Evolutionary conservation across 192 early-diverging fungal species (phyloP).

Genomic region (Phlyctochytrium planicorne): DNA sequence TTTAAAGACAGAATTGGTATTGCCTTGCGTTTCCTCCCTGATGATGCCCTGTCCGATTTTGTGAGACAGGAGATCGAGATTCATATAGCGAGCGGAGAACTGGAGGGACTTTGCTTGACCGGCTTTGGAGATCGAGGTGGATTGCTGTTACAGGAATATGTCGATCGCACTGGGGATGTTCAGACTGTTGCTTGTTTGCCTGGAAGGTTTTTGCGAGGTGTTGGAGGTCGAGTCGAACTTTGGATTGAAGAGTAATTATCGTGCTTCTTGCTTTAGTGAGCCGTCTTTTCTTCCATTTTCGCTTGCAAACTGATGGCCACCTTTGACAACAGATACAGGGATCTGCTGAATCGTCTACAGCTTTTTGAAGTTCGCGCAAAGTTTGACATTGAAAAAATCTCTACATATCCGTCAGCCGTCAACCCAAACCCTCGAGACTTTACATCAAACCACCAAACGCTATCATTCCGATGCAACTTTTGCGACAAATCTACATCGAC

Average conservation of each 20-base stretch:
- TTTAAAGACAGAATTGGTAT: slow-evolving; percentile 78
- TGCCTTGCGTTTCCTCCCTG: slow-evolving; percentile 81
- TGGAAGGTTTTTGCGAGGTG: not conserved
- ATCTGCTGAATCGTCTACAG: slow-evolving; percentile 83
- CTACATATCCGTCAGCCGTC: slow-evolving; percentile 11
- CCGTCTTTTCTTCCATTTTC: not conserved
- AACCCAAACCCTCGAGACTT: slow-evolving; percentile 1
- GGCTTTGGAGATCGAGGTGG: slow-evolving; percentile 69
- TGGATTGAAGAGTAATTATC: slow-evolving; percentile 84
- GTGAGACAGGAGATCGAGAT: slow-evolving; percentile 56
- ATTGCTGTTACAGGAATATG: slow-evolving; percentile 72
- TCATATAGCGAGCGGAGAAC: slow-evolving; percentile 63
- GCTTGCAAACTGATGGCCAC: not conserved
- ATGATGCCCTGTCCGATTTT: slow-evolving; percentile 64
- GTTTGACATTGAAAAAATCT: slow-evolving; percentile 88
- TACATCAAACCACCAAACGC: not conserved
- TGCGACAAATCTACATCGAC: slow-evolving; percentile 64
- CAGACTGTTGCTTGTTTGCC: slow-evolving; percentile 79
- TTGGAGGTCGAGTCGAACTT: slow-evolving; percentile 15
- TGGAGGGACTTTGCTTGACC: slow-evolving; percentile 82
- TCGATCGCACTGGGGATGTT: slow-evolving; percentile 85
- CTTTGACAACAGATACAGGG: slow-evolving; percentile 62
- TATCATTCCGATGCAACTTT: slow-evolving; percentile 84
- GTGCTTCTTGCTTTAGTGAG: not conserved
- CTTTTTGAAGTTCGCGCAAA: slow-evolving; percentile 80